Percentiles rank a stretch among this genome's conserved stretches.
These are phyloP conservation scores for Cardiospermum halicacabum DNA, from an alignment of 345 rosid species.

Conservation along the genomic window DNA sequence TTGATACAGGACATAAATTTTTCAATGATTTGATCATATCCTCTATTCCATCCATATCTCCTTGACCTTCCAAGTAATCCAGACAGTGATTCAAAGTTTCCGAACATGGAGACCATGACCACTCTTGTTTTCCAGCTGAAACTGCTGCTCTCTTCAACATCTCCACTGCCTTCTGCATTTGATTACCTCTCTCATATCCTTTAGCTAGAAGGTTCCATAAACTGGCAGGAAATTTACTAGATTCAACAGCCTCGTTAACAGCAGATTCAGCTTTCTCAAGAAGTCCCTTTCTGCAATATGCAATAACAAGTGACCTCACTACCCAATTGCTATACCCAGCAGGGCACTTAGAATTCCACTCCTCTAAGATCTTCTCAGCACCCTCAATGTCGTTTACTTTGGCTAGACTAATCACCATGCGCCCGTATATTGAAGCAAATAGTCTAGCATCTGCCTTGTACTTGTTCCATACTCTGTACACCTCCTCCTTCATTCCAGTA, in stretches of 20 bases:
- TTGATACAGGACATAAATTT: constrained; percentile 10
- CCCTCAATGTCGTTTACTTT: constrained; percentile 31
- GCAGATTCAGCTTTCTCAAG: constrained; percentile 24
- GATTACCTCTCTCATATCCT: constrained; percentile 16
- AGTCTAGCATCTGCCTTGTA: constrained; percentile 5
- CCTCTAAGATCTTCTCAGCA: constrained; percentile 28
- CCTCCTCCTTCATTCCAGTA: constrained; percentile 18
- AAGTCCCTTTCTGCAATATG: constrained; percentile 24
- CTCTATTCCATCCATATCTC: constrained; percentile 19
- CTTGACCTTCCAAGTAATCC: constrained; percentile 24
- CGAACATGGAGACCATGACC: constrained; percentile 23
- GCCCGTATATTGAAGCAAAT: background rate
- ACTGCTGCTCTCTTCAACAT: constrained; percentile 26
- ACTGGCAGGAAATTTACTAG: constrained; percentile 16
- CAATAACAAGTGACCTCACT: constrained; percentile 17
- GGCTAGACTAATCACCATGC: constrained; percentile 18
- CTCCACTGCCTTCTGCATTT: constrained; percentile 27
- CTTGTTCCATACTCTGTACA: constrained; percentile 26
- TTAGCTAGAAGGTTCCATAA: constrained; percentile 20
- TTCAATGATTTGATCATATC: constrained; percentile 14
- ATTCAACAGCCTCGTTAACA: constrained; percentile 14
- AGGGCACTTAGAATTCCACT: constrained; percentile 23
- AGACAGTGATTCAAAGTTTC: constrained; percentile 17
- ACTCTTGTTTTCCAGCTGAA: constrained; percentile 7
- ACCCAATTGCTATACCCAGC: constrained; percentile 13